phyloP scores from a whole-genome alignment of 352 stramenopile species.

The Phytopythium mirpurense region DNA sequence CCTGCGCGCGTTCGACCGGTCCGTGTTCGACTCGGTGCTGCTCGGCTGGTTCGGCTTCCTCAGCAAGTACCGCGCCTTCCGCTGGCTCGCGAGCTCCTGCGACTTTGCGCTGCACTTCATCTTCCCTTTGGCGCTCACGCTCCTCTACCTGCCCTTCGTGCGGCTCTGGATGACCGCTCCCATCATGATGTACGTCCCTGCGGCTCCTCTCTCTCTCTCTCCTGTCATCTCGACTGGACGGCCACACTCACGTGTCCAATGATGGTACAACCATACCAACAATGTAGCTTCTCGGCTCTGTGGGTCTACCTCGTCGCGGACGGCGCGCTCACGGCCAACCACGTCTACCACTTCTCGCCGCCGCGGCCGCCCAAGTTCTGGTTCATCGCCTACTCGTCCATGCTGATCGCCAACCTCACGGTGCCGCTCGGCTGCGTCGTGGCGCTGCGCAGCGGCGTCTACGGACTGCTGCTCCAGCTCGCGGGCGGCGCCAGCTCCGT shows the following conservation, averaged over 20 bases:
- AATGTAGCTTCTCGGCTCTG: slow-evolving; percentile 18
- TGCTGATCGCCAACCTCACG: slow-evolving; percentile 22
- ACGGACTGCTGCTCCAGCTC: slow-evolving; percentile 12
- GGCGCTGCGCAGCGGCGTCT: slow-evolving; percentile 14
- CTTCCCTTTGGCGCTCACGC: slow-evolving; percentile 14
- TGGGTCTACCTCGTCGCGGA: slow-evolving; percentile 26
- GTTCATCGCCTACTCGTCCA: slow-evolving; percentile 22
- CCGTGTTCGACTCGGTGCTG: slow-evolving; percentile 26
- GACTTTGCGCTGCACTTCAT: slow-evolving; percentile 24
- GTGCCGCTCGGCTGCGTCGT: slow-evolving; percentile 25
- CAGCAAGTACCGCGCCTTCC: slow-evolving; percentile 22
- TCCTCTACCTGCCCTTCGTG: slow-evolving; percentile 19
- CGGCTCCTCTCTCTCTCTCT: too few relatives aligned
- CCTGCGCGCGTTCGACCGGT: slow-evolving; percentile 21
- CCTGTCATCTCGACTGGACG: too few relatives aligned
- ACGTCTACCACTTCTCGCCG: slow-evolving; percentile 34
- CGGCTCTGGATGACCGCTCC: slow-evolving; percentile 29
- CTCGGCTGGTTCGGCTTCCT: slow-evolving; percentile 28
- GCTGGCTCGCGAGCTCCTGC: slow-evolving; percentile 12
- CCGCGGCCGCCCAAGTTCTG: slow-evolving; percentile 27
- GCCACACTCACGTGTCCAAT: too few relatives aligned
- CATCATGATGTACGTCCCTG: slow-evolving; percentile 17
- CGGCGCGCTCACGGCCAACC: slow-evolving; percentile 21
- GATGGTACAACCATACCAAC: too few relatives aligned
- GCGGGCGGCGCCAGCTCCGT: neutral